These are phyloP conservation scores for Lepidium aucheri DNA, from an alignment of 345 rosid species.

Conservation along the genomic window DNA sequence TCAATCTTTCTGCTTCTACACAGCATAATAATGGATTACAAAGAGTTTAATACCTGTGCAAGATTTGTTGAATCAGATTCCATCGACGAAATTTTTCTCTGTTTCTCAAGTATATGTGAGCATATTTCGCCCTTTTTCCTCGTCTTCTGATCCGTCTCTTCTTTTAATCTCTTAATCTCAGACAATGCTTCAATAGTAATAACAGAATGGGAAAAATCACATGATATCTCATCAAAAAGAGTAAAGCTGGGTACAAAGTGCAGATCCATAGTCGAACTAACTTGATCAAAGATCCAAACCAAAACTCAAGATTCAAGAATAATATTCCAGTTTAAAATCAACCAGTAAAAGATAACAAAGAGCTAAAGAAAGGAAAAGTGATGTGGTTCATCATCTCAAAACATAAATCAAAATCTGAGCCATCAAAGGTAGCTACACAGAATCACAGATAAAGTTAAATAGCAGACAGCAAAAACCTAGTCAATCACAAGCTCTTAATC, in stretches of 20 bases:
- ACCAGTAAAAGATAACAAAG: background rate
- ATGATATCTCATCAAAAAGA: background rate
- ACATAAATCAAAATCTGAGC: background rate
- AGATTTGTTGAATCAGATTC: conserved; percentile 58
- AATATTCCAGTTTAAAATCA: background rate
- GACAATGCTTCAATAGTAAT: conserved; percentile 39
- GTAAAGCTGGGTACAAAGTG: background rate
- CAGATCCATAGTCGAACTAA: background rate
- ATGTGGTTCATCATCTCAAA: background rate
- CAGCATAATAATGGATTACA: background rate
- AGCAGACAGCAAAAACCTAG: background rate
- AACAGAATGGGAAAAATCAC: background rate
- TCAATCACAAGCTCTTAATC: background rate
- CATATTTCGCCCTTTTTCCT: conserved; percentile 50
- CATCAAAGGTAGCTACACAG: background rate
- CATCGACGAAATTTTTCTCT: conserved; percentile 40
- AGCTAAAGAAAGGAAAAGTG: background rate
- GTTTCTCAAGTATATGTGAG: conserved; percentile 47
- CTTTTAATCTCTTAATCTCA: conserved; percentile 35
- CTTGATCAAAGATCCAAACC: background rate
- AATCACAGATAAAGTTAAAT: background rate
- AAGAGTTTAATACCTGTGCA: conserved; percentile 37
- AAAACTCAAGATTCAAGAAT: background rate
- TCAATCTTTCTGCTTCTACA: background rate
- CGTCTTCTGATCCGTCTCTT: conserved; percentile 43